Base-by-base conservation (phyloP, 805 yeast species). In the Ogataea paraovalis region DNA sequence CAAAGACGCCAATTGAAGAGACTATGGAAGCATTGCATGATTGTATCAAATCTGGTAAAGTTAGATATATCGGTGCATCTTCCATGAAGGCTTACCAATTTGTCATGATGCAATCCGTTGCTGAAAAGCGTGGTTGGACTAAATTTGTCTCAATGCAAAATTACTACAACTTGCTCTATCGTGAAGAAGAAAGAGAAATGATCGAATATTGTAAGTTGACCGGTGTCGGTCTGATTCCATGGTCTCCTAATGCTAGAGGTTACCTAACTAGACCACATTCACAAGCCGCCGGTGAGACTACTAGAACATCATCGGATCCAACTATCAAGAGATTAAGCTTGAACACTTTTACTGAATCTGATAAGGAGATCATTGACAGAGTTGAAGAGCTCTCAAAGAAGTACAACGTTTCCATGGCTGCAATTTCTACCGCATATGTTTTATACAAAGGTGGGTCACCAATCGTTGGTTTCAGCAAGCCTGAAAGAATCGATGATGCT, bases 181-280 rank as follows among this genome's bases (percentile, higher is more conserved):
- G 87, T 10, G 87, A 82, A 59, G 86, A 81, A 47, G 87, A 82
- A 59, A 66, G 82, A 16, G 87, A 82, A 56, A 66, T 80, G 73
- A 75, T 71, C 48, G 78, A 76, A 22, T 82, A 67, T 61, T 78
- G 83, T 50, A 64, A 75, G 28, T 68, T 65, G 42, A 73, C 74
- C 9, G 77, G 77, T 13, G 76, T 82, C 25, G 83, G 81, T 1
- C 48, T 80, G 40, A 70, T 79, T 45, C 86, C 86, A 7, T 82
- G 80, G 79, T 75, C 82, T 10, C 86, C 87, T 23, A 60, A 72
- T 48, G 82, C 82, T 5, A 62, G 79, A 46, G 86, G 87, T 6
- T 18, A 75, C 1, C 65, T 82, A 41, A 71, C 83, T 1, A 70
- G 83, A 51, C 82, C 86, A 12, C 30, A 41, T 20, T 52, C 41